phyloP scores from a whole-genome alignment of 1,284 basidiomycete genomes.

The Polyporus tsugae region DNA sequence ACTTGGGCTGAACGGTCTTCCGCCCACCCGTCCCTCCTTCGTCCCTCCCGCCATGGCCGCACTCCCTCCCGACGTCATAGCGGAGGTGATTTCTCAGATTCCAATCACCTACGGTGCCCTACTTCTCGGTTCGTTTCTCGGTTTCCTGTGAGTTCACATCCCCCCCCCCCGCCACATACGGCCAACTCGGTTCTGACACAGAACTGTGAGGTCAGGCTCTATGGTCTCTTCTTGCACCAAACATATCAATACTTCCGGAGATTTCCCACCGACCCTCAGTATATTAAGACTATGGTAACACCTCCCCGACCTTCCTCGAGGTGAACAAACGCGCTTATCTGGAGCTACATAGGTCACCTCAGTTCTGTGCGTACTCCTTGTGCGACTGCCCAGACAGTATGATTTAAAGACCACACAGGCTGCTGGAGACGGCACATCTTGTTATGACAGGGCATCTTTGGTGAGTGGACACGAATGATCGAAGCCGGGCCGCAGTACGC shows the following conservation, averaged over 20 bases:
- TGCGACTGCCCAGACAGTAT: neutral
- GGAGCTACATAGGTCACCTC: neutral
- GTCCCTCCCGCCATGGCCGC: neutral
- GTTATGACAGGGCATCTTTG: neutral
- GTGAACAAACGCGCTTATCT: neutral
- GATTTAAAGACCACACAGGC: neutral
- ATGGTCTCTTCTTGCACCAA: constrained; percentile 15
- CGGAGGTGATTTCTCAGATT: neutral
- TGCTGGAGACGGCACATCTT: constrained; percentile 1
- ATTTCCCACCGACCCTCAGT: constrained; percentile 6
- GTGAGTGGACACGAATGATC: neutral
- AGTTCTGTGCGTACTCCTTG: neutral
- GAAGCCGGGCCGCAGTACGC: neutral
- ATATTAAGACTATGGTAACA: constrained; percentile 5
- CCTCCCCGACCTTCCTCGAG: too few species aligned
- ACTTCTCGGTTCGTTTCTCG: neutral
- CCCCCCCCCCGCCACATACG: neutral
- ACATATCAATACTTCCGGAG: constrained; percentile 17
- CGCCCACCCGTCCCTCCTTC: neutral
- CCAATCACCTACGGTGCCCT: neutral
- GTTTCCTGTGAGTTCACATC: constrained; percentile 1
- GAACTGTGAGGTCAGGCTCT: neutral
- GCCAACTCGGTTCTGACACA: neutral
- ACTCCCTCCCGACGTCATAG: neutral
- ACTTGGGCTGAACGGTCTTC: neutral